Evolutionary conservation across 2,329 filamentous ascomycete genomes (phyloP), one percentile per base, ranked within the genome.

Genomic region (Aspergillus tubingensis): DNA sequence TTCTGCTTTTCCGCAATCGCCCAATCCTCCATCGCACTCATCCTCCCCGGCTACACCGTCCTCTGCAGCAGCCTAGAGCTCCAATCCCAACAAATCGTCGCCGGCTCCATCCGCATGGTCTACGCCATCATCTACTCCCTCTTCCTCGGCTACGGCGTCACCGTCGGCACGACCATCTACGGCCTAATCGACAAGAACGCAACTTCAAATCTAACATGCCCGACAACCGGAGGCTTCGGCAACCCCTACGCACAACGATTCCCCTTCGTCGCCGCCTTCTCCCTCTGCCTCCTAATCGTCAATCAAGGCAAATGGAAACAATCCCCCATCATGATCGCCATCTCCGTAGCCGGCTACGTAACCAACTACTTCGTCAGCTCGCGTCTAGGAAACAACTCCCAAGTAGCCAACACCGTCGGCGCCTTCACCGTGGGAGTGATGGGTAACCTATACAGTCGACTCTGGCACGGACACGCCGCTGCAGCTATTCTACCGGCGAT

Each of bases 401-500:
- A 92, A 64, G 86, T 95, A 43, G 87, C 88, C 62, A 91, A 89
- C 74, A 91, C 90, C 32, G 82, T 94, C 2, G 90, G 90, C 32
- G 90, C 91, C 0, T 82, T 95, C 54, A 85, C 85, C 0, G 86
- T 95, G 17, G 91, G 91, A n/a, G 83, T 92, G 36, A 77, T 92
- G 43, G 90, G 90, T 7, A 95, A 95, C 67, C 72, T 92, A 1
- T 93, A 94, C 77, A 88, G 88, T 6, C 85, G 91, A 2, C 69
- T 81, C 38, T 74, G 88, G 19, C 91, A 92, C 72, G 90, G 89
- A 1, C 84, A 96, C 3, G 92, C 92, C 0, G 91, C 91, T 0
- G 91, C 91, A 0, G 89, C 90, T 3, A 91, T 96, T 82, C 80
- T 96, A 11, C 92, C 92, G 0, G 92, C 89, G 8, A 95, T 96